These are phyloP conservation scores for Leptographium galeiforme DNA, from an alignment of 2,329 filamentous ascomycete species.

Conservation along the genomic window DNA sequence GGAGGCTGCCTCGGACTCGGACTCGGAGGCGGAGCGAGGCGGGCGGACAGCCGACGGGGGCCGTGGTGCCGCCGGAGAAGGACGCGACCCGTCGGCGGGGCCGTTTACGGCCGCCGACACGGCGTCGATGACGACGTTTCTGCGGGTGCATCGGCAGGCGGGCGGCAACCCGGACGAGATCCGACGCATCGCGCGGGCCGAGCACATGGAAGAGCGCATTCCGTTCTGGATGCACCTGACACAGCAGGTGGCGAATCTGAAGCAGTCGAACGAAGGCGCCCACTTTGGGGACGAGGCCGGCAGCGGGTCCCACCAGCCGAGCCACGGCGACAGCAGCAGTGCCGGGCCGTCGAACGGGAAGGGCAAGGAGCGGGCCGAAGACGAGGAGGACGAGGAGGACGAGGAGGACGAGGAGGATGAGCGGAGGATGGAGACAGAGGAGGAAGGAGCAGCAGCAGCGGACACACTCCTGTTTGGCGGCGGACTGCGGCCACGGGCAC, in stretches of 20 bases:
- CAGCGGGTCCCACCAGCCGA: neutral
- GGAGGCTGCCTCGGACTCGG: neutral
- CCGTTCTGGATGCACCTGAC: slow-evolving; percentile 46
- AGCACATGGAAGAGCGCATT: slow-evolving; percentile 44
- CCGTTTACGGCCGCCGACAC: too few species aligned
- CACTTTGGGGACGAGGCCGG: neutral
- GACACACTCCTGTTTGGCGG: neutral
- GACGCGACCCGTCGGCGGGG: neutral
- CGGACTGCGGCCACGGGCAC: slow-evolving; percentile 32
- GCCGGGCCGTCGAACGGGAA: slow-evolving; percentile 1
- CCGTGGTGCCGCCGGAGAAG: too few species aligned
- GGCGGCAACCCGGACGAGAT: slow-evolving; percentile 46
- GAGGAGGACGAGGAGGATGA: too few species aligned
- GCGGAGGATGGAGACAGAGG: too few species aligned
- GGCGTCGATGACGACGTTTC: slow-evolving; percentile 26
- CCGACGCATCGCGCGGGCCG: slow-evolving; percentile 45
- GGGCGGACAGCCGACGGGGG: too few species aligned
- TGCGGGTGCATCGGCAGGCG: slow-evolving; percentile 45
- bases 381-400: neutral
- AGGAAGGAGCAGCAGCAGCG: neutral
- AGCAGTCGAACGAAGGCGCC: slow-evolving; percentile 1
- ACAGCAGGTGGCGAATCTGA: slow-evolving; percentile 18
- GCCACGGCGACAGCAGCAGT: neutral
- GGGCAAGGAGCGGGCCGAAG: slow-evolving; percentile 3
- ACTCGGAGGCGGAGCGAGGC: neutral